Evolutionary conservation across 129 eudicot species (phyloP).

Genomic region (Artemisia tridentata): DNA sequence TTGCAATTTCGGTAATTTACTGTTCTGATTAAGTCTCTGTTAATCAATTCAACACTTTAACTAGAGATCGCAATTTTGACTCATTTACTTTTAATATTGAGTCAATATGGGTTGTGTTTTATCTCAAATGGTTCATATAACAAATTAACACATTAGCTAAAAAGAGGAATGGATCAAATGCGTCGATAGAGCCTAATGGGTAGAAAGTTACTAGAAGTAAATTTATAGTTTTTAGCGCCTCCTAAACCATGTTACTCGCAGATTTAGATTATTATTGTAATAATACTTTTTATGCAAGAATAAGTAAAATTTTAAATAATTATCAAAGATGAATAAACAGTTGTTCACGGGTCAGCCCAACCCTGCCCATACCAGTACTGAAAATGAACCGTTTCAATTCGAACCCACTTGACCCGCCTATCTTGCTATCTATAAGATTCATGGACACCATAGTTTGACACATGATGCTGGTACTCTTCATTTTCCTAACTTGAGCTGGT

Average conservation of each 20-base stretch:
- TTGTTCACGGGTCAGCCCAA: not conserved
- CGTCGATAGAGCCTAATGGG: not conserved
- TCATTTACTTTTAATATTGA: not conserved
- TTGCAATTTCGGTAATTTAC: constrained; percentile 59
- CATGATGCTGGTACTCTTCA: constrained; percentile 12
- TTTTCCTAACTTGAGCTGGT: constrained; percentile 12
- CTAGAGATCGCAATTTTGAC: constrained; percentile 4
- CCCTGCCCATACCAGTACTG: not conserved
- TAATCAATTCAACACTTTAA: not conserved
- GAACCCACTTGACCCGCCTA: not conserved
- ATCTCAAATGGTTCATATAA: constrained; percentile 10
- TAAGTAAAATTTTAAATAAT: not conserved
- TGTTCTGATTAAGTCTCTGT: constrained; percentile 2
- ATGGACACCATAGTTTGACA: not conserved
- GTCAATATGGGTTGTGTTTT: constrained; percentile 1
- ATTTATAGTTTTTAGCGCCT: not conserved
- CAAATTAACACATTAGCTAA: constrained; percentile 3
- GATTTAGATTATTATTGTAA: not conserved
- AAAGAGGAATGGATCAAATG: not conserved
- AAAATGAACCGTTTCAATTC: not conserved
- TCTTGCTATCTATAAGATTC: not conserved
- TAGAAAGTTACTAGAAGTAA: not conserved
- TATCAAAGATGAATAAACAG: not conserved
- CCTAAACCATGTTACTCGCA: not conserved
- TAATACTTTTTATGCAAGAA: not conserved